Conservation (phyloP, 2,329 filamentous ascomycete species). For the Gaeumannomyces tritici region DNA sequence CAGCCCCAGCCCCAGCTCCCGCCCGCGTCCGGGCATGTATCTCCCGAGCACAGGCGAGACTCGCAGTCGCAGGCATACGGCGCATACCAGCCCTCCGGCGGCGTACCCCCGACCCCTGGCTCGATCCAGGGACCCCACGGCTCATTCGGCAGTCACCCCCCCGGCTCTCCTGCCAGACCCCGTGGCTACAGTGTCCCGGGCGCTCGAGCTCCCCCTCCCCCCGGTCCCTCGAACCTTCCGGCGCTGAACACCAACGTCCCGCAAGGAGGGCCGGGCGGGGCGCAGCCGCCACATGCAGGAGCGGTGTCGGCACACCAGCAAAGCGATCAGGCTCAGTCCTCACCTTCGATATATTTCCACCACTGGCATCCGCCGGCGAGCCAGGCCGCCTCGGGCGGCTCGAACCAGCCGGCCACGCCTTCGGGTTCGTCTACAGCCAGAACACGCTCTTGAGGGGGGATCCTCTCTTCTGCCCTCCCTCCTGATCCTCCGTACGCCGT, state of each 20-base stretch:
- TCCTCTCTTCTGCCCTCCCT: background rate
- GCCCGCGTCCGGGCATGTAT: constrained; percentile 28
- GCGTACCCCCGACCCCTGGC: constrained; percentile 32
- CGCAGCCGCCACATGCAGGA: constrained; percentile 20
- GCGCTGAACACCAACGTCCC: constrained; percentile 35
- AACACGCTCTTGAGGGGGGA: constrained; percentile 26
- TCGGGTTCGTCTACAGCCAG: constrained; percentile 59
- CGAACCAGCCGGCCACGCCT: constrained; percentile 61
- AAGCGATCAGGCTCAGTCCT: constrained; percentile 49
- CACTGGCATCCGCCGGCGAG: constrained; percentile 80
- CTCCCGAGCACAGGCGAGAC: constrained; percentile 47
- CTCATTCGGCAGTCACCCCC: constrained; percentile 31
- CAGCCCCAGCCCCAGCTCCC: constrained; percentile 38
- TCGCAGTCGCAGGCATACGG: constrained; percentile 32
- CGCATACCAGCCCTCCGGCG: constrained; percentile 29
- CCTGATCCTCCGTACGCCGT: constrained; percentile 17
- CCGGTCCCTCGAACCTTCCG: constrained; percentile 27
- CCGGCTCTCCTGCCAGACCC: constrained; percentile 38
- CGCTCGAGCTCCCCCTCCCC: constrained; percentile 26
- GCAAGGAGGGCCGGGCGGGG: constrained; percentile 26
- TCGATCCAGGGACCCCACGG: constrained; percentile 27
- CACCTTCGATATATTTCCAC: constrained; percentile 78
- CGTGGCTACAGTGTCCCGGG: constrained; percentile 39
- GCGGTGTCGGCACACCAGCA: background rate
- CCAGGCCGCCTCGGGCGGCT: constrained; percentile 43